phyloP scores from a whole-genome alignment of 352 stramenopile species.

The Phytophthora citricola region DNA sequence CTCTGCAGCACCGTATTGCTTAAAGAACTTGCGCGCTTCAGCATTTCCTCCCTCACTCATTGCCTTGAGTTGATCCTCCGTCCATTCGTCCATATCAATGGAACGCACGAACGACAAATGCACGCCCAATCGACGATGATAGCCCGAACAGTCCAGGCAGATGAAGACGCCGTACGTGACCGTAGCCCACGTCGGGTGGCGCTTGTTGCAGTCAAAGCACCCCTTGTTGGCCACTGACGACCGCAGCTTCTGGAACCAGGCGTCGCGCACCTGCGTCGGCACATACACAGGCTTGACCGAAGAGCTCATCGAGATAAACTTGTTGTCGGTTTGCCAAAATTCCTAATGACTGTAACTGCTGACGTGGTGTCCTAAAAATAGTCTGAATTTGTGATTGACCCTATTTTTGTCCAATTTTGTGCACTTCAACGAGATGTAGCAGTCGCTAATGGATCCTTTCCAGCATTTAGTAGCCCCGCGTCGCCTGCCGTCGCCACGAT shows the following conservation, averaged over 20 bases:
- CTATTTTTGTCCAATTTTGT: background rate
- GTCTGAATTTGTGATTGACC: slow-evolving; percentile 11
- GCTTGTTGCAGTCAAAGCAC: slow-evolving; percentile 97
- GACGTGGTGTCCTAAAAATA: slow-evolving; percentile 22
- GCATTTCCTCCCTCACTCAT: slow-evolving; percentile 96
- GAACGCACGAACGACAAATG: slow-evolving; percentile 96
- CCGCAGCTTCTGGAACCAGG: slow-evolving; percentile 89
- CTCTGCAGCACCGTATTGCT: slow-evolving; percentile 88
- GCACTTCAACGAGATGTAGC: slow-evolving; percentile 25
- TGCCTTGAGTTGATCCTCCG: slow-evolving; percentile 91
- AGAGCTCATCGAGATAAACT: slow-evolving; percentile 5
- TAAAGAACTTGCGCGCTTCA: slow-evolving; percentile 95
- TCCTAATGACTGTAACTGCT: slow-evolving; percentile 9
- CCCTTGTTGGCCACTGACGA: slow-evolving; percentile 82
- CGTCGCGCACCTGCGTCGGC: slow-evolving; percentile 73
- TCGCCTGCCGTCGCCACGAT: slow-evolving; percentile 41
- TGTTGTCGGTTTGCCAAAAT: slow-evolving; percentile 28
- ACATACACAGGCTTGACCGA: slow-evolving; percentile 74
- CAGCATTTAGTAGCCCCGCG: slow-evolving; percentile 17
- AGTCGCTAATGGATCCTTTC: slow-evolving; percentile 25
- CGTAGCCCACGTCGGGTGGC: slow-evolving; percentile 95
- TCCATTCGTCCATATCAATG: slow-evolving; percentile 97
- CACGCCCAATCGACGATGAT: slow-evolving; percentile 93
- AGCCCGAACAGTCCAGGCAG: slow-evolving; percentile 95
- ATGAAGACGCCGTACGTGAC: slow-evolving; percentile 97